Evolutionary conservation across 169 alveolate species (phyloP).

Genomic region (Plasmodium ovale): DNA sequence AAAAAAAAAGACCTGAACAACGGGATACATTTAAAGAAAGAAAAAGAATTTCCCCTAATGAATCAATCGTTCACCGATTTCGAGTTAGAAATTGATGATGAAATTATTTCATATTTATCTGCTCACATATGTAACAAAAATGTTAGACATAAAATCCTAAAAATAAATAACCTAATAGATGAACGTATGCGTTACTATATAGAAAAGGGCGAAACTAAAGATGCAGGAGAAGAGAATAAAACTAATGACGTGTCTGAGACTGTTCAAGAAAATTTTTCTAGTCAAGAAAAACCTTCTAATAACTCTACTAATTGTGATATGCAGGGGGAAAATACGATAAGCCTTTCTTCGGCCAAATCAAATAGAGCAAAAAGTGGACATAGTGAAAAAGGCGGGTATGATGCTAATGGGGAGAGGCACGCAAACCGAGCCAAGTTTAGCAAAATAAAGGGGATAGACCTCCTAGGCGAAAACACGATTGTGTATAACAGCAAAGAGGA

Average conservation of each 20-base stretch:
- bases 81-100: slow-evolving; percentile 56
- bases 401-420: neutral
- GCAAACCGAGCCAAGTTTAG: neutral
- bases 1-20: slow-evolving; percentile 5
- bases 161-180: slow-evolving; percentile 59
- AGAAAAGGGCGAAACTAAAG: neutral
- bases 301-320: neutral
- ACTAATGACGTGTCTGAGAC: neutral
- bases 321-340: neutral
- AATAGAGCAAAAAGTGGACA: neutral
- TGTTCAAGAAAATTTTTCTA: neutral
- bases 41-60: neutral
- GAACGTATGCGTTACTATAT: slow-evolving; percentile 20
- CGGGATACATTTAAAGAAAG: neutral
- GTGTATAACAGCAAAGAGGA: neutral
- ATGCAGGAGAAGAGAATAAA: slow-evolving; percentile 3
- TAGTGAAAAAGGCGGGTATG: neutral
- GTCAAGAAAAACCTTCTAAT: neutral
- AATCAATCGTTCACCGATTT: slow-evolving; percentile 15
- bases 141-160: slow-evolving; percentile 47
- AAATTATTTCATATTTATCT: slow-evolving; percentile 11
- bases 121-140: slow-evolving; percentile 30
- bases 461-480: neutral
- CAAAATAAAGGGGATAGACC: neutral
- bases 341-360: neutral